Evolutionary conservation across 2,329 filamentous ascomycete species (phyloP).

Genomic region (Phaeomoniella chlamydospora): DNA sequence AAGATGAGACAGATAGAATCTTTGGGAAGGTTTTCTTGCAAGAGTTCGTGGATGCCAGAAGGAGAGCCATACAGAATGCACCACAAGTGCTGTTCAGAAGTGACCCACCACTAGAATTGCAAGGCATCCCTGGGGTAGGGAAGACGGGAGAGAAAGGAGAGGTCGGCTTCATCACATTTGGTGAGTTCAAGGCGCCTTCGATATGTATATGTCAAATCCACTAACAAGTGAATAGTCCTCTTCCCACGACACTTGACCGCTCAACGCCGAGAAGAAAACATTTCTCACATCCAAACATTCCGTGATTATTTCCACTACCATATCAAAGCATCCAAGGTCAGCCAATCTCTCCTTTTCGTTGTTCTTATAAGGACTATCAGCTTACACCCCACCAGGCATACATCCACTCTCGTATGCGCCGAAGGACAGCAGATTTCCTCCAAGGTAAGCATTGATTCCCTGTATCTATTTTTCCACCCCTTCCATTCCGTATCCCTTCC

Average conservation of each 20-base stretch:
- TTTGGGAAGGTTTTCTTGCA: slow-evolving; percentile 98
- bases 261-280: slow-evolving; percentile 84
- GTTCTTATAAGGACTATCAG: neutral
- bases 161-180: slow-evolving; percentile 96
- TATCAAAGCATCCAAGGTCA: slow-evolving; percentile 98
- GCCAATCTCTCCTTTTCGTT: slow-evolving; percentile 27
- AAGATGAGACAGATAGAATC: slow-evolving; percentile 92
- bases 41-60: slow-evolving; percentile 92
- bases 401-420: slow-evolving; percentile 95
- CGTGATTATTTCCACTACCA: slow-evolving; percentile 99
- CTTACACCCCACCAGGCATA: slow-evolving; percentile 56
- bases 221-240: slow-evolving; percentile 45
- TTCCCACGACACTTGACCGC: slow-evolving; percentile 89
- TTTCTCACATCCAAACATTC: slow-evolving; percentile 99
- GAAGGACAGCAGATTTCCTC: slow-evolving; percentile 93
- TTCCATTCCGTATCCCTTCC: neutral
- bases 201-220: slow-evolving; percentile 6
- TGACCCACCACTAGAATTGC: slow-evolving; percentile 82
- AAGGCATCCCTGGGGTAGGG: slow-evolving; percentile 71
- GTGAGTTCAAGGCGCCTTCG: slow-evolving; percentile 34
- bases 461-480: slow-evolving; percentile 2
- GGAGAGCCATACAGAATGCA: slow-evolving; percentile 93
- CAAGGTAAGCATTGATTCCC: slow-evolving; percentile 50
- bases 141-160: slow-evolving; percentile 59
- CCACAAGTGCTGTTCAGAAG: slow-evolving; percentile 94